These are phyloP conservation scores for Phytophthora litchii DNA, from an alignment of 352 stramenopile species.

Conservation along the genomic window DNA sequence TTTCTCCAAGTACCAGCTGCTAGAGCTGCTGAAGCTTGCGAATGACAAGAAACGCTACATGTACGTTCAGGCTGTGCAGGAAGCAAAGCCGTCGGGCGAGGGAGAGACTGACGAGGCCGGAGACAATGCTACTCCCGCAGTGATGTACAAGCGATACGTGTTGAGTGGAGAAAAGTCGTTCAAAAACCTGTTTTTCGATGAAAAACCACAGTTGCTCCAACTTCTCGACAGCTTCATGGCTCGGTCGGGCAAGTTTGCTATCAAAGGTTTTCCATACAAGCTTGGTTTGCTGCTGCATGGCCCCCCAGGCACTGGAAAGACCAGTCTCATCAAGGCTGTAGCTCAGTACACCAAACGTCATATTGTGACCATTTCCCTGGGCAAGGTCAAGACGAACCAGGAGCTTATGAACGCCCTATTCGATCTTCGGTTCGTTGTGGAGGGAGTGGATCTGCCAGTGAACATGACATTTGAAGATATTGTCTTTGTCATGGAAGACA, in stretches of 20 bases:
- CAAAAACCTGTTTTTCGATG: slow-evolving; percentile 85
- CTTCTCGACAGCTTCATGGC: slow-evolving; percentile 77
- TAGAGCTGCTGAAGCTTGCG: slow-evolving; percentile 38
- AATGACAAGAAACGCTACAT: slow-evolving; percentile 57
- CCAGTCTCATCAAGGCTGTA: slow-evolving; percentile 89
- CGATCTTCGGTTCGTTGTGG: slow-evolving; percentile 64
- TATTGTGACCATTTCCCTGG: slow-evolving; percentile 76
- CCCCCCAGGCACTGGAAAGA: slow-evolving; percentile 90
- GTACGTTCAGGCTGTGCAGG: slow-evolving; percentile 37
- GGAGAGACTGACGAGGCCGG: slow-evolving; percentile 3
- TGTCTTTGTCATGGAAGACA: slow-evolving; percentile 92
- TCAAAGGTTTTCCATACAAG: slow-evolving; percentile 91
- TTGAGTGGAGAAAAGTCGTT: slow-evolving; percentile 90
- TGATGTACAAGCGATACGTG: slow-evolving; percentile 74
- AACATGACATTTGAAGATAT: slow-evolving; percentile 82
- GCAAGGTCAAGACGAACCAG: slow-evolving; percentile 84
- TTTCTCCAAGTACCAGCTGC: slow-evolving; percentile 45
- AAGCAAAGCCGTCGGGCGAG: slow-evolving; percentile 6
- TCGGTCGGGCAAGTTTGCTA: slow-evolving; percentile 82
- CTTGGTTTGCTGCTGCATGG: slow-evolving; percentile 87
- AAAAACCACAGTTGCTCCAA: slow-evolving; percentile 73
- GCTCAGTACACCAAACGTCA: slow-evolving; percentile 82
- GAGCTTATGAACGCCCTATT: slow-evolving; percentile 85
- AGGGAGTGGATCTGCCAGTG: slow-evolving; percentile 66
- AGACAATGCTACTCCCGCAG: slow-evolving; percentile 6